A percentile compares a stretch with the other conserved stretches of the same genome.
Conservation (phyloP, 2,329 filamentous ascomycete genomes). For the Elsinoe batatas region DNA sequence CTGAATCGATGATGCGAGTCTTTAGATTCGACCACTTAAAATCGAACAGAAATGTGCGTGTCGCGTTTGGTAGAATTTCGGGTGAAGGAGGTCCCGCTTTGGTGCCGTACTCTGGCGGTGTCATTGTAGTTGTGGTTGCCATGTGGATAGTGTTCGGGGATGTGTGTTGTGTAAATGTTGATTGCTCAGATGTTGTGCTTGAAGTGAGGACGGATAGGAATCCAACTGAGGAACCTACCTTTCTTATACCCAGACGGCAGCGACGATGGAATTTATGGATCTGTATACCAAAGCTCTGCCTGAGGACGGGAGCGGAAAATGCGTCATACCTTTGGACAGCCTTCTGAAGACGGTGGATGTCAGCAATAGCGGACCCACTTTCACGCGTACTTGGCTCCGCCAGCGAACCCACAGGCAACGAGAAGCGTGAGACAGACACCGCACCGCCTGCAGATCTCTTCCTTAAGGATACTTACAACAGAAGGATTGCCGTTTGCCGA, state of each 20-base stretch:
- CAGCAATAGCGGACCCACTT: conserved; percentile 1
- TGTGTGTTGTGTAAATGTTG: not conserved
- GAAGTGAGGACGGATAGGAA: not conserved
- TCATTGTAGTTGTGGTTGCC: not conserved
- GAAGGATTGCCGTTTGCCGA: not conserved
- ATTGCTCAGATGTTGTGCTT: not conserved
- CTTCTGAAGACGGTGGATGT: not conserved
- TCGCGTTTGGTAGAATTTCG: not conserved
- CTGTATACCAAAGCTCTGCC: not conserved
- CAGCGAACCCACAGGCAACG: not conserved
- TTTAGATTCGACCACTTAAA: conserved; percentile 6
- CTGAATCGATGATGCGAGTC: not conserved
- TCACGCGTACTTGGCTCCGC: conserved; percentile 1
- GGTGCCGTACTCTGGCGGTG: not conserved
- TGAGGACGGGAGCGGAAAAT: not conserved
- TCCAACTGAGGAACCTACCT: not conserved
- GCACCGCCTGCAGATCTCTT: not conserved
- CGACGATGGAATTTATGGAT: not conserved
- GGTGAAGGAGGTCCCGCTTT: not conserved
- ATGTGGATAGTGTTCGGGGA: not conserved
- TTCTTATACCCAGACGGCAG: not conserved
- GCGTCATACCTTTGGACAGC: not conserved
- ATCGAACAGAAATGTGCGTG: not conserved
- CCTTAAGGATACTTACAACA: not conserved
- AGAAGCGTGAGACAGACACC: not conserved